Conservation (phyloP, 805 yeast species). For the Danielozyma ontarioensis region DNA sequence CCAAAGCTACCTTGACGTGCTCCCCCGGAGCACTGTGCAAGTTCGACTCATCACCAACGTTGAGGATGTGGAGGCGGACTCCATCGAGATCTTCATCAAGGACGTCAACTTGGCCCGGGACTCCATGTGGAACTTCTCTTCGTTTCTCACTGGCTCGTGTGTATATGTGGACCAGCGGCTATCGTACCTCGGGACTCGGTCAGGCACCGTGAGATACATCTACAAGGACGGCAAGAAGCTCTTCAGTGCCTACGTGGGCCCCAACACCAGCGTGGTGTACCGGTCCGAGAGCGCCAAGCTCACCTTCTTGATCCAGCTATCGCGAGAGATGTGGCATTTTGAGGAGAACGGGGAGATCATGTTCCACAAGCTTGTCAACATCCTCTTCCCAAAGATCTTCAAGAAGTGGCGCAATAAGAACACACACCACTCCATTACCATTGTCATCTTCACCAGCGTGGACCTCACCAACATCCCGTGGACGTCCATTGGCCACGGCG, state of each 20-base stretch:
- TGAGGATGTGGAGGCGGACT: conserved; percentile 62
- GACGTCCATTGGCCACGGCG: conserved; percentile 63
- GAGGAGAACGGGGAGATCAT: conserved; percentile 94
- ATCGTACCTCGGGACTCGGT: conserved; percentile 52
- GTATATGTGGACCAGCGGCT: conserved; percentile 63
- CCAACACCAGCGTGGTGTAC: conserved; percentile 72
- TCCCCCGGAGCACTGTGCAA: conserved; percentile 61
- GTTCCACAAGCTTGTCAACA: conserved; percentile 87
- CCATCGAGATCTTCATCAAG: conserved; percentile 74
- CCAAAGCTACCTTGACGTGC: conserved; percentile 55
- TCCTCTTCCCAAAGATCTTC: conserved; percentile 86
- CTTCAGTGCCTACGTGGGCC: conserved; percentile 73
- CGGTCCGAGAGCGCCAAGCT: conserved; percentile 88
- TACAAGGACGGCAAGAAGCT: conserved; percentile 63
- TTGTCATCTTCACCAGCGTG: conserved; percentile 80
- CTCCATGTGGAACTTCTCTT: conserved; percentile 85
- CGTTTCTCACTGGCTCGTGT: conserved; percentile 56
- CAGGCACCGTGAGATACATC: conserved; percentile 60
- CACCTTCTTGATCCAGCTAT: conserved; percentile 78
- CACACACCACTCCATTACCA: conserved; percentile 87
- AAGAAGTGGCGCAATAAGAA: conserved; percentile 81
- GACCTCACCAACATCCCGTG: conserved; percentile 52
- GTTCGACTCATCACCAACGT: conserved; percentile 42
- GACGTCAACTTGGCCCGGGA: conserved; percentile 83
- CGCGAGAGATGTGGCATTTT: conserved; percentile 97